Conservation (phyloP, 306 rosid species). For the Prunus mira region DNA sequence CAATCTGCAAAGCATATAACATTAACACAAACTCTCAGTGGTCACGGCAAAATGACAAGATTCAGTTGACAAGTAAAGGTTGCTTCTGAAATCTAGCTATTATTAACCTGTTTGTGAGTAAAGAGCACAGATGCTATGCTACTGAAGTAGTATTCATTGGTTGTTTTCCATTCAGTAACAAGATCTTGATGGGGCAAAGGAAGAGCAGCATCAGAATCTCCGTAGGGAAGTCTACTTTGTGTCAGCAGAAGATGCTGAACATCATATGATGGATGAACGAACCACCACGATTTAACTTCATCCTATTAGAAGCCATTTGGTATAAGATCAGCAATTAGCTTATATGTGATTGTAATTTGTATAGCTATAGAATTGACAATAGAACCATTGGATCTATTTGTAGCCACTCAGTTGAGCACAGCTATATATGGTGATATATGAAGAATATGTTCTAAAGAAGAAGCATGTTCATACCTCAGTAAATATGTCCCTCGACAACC, state of each 20-base stretch:
- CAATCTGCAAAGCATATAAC: slow-evolving; percentile 48
- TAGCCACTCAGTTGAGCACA: neutral
- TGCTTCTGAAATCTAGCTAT: neutral
- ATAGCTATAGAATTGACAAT: neutral
- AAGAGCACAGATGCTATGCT: slow-evolving; percentile 68
- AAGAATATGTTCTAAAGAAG: slow-evolving; percentile 13
- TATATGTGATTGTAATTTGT: neutral
- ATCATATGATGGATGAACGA: slow-evolving; percentile 58
- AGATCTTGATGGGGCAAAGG: slow-evolving; percentile 24
- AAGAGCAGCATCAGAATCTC: slow-evolving; percentile 28
- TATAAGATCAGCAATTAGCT: neutral
- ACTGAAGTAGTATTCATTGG: slow-evolving; percentile 61
- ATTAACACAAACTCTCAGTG: neutral
- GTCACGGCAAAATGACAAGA: neutral
- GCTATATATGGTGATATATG: neutral
- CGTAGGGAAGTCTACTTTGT: slow-evolving; percentile 34
- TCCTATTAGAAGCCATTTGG: slow-evolving; percentile 38
- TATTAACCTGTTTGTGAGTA: slow-evolving; percentile 61
- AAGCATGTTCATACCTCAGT: slow-evolving; percentile 43
- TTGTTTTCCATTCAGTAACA: slow-evolving; percentile 56
- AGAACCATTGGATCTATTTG: neutral
- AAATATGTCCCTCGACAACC: slow-evolving; percentile 63
- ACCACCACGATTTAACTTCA: slow-evolving; percentile 80
- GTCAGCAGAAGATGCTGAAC: slow-evolving; percentile 47
- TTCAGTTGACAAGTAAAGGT: neutral